Conservation (phyloP, 2,329 filamentous ascomycete genomes). For the Neophaeococcomyces aloes region DNA sequence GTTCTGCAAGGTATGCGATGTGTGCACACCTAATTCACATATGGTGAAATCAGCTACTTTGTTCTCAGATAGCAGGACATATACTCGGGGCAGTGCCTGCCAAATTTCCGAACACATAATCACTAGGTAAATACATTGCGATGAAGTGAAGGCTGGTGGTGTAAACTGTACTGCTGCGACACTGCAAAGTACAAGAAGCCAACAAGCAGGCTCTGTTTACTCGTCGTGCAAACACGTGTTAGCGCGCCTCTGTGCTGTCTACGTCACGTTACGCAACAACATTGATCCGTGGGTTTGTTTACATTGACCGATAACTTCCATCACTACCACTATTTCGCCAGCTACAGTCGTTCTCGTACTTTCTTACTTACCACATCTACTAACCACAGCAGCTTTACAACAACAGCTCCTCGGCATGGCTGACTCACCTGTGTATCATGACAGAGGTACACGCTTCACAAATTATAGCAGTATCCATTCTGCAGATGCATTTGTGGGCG, state of each 20-base stretch:
- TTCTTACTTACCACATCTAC: conserved; percentile 2
- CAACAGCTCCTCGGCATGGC: conserved; percentile 2
- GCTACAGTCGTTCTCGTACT: not conserved
- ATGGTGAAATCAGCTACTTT: no score
- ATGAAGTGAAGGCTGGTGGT: no score
- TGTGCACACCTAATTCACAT: no score
- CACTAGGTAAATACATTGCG: no score
- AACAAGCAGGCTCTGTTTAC: not conserved
- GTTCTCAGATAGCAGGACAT: no score
- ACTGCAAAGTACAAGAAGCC: no score
- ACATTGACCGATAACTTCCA: not conserved
- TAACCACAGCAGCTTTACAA: conserved; percentile 2
- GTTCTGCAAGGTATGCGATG: no score
- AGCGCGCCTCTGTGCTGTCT: not conserved
- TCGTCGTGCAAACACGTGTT: not conserved
- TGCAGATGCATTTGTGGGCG: conserved; percentile 20
- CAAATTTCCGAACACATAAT: no score
- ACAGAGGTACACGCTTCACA: conserved; percentile 19
- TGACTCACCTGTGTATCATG: conserved; percentile 12
- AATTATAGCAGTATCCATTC: conserved; percentile 23
- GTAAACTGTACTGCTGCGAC: no score
- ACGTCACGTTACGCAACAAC: not conserved
- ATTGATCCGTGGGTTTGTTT: conserved; percentile 4
- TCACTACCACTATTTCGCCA: no score
- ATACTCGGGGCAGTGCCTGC: no score